A percentile compares a stretch with the other conserved stretches of the same genome.
phyloP scores from a whole-genome alignment of 169 alveolate species.

The Plasmodium yoelii region DNA sequence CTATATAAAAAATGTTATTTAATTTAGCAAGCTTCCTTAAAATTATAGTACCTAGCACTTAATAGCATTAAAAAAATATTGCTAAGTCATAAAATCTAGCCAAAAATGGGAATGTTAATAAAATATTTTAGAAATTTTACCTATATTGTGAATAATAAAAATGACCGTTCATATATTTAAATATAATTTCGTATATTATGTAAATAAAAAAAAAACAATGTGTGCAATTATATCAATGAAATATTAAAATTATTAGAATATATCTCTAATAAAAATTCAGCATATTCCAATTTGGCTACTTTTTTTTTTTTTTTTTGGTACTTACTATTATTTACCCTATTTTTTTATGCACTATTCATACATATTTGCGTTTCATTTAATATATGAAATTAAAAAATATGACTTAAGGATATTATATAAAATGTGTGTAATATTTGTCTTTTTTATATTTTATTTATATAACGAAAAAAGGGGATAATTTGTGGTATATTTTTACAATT shows the following conservation, averaged over 20 bases:
- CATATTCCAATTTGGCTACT: slow-evolving; percentile 31
- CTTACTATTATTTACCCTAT: neutral
- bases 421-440: slow-evolving; percentile 13
- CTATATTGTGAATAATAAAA: slow-evolving; percentile 1
- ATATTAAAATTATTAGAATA: slow-evolving; percentile 20
- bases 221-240: slow-evolving; percentile 6
- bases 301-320: neutral
- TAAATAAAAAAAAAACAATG: slow-evolving; percentile 27
- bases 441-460: neutral
- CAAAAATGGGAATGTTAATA: slow-evolving; percentile 17
- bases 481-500: neutral
- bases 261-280: slow-evolving; percentile 20
- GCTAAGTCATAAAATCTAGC: slow-evolving; percentile 49
- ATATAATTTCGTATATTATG: slow-evolving; percentile 1
- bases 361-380: neutral
- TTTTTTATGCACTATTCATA: slow-evolving; percentile 32
- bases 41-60: slow-evolving; percentile 37
- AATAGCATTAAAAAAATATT: slow-evolving; percentile 46
- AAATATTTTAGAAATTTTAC: slow-evolving; percentile 17
- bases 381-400: neutral
- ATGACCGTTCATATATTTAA: neutral
- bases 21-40: neutral
- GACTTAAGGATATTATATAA: neutral
- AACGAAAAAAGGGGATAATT: neutral
- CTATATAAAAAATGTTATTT: slow-evolving; percentile 5